Evolutionary conservation across 441 rosid genomes (phyloP).

Genomic region (Heliophila coronopifolia): DNA sequence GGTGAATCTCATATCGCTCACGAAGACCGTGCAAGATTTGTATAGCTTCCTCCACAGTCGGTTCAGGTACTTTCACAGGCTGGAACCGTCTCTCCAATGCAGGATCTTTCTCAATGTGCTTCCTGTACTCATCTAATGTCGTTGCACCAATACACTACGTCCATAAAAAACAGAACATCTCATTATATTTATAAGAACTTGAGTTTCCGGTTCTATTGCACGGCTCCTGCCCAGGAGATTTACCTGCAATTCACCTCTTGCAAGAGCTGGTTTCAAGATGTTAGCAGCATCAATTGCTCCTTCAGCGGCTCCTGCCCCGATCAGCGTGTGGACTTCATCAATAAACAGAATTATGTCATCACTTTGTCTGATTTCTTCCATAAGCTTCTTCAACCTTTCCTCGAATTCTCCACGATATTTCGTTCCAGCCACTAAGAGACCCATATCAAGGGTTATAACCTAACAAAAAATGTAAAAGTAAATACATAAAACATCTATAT

Average conservation of each 20-base stretch:
- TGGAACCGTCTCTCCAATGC: conserved; percentile 92
- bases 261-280: conserved; percentile 90
- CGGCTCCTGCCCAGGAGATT: background rate
- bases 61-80: conserved; percentile 87
- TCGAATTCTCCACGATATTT: conserved; percentile 97
- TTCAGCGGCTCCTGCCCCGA: conserved; percentile 93
- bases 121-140: conserved; percentile 80
- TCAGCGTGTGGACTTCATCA: conserved; percentile 93
- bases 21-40: conserved; percentile 76
- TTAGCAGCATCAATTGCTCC: conserved; percentile 96
- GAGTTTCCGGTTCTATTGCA: background rate
- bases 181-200: too few species aligned
- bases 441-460: conserved; percentile 94
- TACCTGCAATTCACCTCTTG: conserved; percentile 95
- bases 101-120: conserved; percentile 84
- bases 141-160: conserved; percentile 91
- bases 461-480: conserved; percentile 29
- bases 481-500: background rate
- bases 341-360: conserved; percentile 81
- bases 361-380: conserved; percentile 81
- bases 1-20: conserved; percentile 87
- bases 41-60: conserved; percentile 80
- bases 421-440: conserved; percentile 95
- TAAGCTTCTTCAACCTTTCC: conserved; percentile 80
- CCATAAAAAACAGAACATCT: background rate